Evolutionary conservation across 2,329 filamentous ascomycete species (phyloP).

Genomic region (Coniosporium tulheliwenetii): DNA sequence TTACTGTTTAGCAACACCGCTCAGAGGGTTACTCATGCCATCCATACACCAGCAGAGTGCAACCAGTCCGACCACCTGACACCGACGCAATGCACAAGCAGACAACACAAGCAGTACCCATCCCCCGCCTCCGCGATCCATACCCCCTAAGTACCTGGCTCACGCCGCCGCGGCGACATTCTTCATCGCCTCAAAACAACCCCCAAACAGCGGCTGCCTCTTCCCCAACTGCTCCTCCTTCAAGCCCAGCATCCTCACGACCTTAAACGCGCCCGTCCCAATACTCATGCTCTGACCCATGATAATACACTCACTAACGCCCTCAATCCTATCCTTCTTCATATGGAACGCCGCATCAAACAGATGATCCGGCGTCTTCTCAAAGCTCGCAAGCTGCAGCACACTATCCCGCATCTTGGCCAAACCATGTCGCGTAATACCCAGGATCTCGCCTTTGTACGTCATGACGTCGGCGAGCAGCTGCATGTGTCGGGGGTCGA

Average conservation of each 20-base stretch:
- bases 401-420: constrained; percentile 94
- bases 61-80: too few species aligned
- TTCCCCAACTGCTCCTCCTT: constrained; percentile 40
- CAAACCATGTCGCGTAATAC: constrained; percentile 90
- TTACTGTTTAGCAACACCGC: too few species aligned
- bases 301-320: constrained; percentile 93
- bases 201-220: constrained; percentile 53
- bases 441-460: constrained; percentile 91
- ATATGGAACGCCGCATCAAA: constrained; percentile 88
- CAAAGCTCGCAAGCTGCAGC: constrained; percentile 85
- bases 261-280: constrained; percentile 83
- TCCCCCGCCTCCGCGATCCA: too few species aligned
- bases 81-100: too few species aligned
- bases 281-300: constrained; percentile 91
- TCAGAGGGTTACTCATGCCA: too few species aligned
- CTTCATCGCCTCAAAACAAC: constrained; percentile 19
- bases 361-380: constrained; percentile 94
- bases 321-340: constrained; percentile 84
- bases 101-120: too few species aligned
- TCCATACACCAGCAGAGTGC: too few species aligned
- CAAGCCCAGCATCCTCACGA: constrained; percentile 61
- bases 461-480: constrained; percentile 97
- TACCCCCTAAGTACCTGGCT: too few species aligned
- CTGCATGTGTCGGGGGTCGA: constrained; percentile 96
- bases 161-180: too few species aligned